Percentiles rank a stretch among this genome's conserved stretches.
phyloP scores from a whole-genome alignment of 2,329 filamentous ascomycete genomes.

The Periconia sp. region DNA sequence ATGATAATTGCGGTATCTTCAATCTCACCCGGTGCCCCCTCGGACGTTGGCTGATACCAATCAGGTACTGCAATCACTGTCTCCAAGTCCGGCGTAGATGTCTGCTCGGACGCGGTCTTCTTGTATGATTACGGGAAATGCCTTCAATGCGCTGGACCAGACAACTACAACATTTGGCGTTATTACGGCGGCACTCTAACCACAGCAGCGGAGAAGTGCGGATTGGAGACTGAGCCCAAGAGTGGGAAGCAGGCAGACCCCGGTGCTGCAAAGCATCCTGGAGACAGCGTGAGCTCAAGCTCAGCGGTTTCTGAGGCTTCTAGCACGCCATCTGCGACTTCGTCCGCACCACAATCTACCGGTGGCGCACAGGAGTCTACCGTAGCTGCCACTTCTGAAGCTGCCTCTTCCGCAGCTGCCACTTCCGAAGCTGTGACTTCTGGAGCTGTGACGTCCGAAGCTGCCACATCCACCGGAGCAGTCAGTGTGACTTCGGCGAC shows the following conservation, averaged over 20 bases:
- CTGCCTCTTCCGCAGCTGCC: neutral
- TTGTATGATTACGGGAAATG: slow-evolving; percentile 51
- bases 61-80: slow-evolving; percentile 42
- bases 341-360: slow-evolving; percentile 7
- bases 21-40: neutral
- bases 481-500: no score
- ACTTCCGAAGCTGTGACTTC: slow-evolving; percentile 2
- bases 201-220: slow-evolving; percentile 34
- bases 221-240: slow-evolving; percentile 22
- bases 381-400: neutral
- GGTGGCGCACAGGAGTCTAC: neutral
- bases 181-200: slow-evolving; percentile 50
- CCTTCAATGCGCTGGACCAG: slow-evolving; percentile 50
- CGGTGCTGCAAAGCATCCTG: slow-evolving; percentile 14
- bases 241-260: slow-evolving; percentile 27
- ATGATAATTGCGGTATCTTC: slow-evolving; percentile 57
- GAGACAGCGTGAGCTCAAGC: slow-evolving; percentile 6
- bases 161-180: slow-evolving; percentile 54
- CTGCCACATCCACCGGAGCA: no score
- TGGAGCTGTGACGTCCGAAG: neutral
- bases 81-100: slow-evolving; percentile 40
- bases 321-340: slow-evolving; percentile 5
- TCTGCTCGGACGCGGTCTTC: slow-evolving; percentile 51
- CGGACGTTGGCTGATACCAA: neutral
- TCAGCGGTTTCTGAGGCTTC: slow-evolving; percentile 14